Evolutionary conservation across 495 filamentous ascomycete genomes (phyloP).

Genomic region (Articulospora tetracladia): DNA sequence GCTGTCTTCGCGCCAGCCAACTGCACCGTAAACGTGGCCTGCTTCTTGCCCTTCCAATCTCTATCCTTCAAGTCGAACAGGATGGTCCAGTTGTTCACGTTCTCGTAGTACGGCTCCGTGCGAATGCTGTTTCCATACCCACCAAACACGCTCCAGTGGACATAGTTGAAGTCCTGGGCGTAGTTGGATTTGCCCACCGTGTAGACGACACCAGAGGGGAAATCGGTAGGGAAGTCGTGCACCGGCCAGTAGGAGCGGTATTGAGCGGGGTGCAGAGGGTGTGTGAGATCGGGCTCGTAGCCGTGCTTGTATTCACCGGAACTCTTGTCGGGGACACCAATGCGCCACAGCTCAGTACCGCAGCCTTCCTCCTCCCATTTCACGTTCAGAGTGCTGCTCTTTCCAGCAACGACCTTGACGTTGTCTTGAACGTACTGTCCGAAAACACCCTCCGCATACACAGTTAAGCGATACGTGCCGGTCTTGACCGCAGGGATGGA

Average conservation of each 20-base stretch:
- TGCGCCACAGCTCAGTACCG: slow-evolving; percentile 50
- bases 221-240: slow-evolving; percentile 51
- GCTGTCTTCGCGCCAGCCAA: slow-evolving; percentile 54
- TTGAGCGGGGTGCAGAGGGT: slow-evolving; percentile 43
- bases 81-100: slow-evolving; percentile 52
- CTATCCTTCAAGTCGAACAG: slow-evolving; percentile 37
- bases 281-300: slow-evolving; percentile 35
- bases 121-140: slow-evolving; percentile 31
- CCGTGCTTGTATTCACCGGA: slow-evolving; percentile 52
- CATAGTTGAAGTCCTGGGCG: slow-evolving; percentile 45
- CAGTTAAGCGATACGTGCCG: slow-evolving; percentile 50
- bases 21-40: slow-evolving; percentile 52
- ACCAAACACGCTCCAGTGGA: slow-evolving; percentile 53
- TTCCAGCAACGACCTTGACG: slow-evolving; percentile 33
- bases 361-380: slow-evolving; percentile 45
- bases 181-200: slow-evolving; percentile 44
- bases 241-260: slow-evolving; percentile 52
- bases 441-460: slow-evolving; percentile 55
- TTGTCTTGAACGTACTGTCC: slow-evolving; percentile 45
- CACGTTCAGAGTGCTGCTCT: slow-evolving; percentile 27
- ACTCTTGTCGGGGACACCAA: slow-evolving; percentile 52
- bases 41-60: slow-evolving; percentile 22
- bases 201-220: slow-evolving; percentile 47
- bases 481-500: slow-evolving; percentile 43
- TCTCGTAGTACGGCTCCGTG: slow-evolving; percentile 26